Base-by-base conservation (phyloP, 192 early-diverging fungal species). In the Geranomyces michiganensis region DNA sequence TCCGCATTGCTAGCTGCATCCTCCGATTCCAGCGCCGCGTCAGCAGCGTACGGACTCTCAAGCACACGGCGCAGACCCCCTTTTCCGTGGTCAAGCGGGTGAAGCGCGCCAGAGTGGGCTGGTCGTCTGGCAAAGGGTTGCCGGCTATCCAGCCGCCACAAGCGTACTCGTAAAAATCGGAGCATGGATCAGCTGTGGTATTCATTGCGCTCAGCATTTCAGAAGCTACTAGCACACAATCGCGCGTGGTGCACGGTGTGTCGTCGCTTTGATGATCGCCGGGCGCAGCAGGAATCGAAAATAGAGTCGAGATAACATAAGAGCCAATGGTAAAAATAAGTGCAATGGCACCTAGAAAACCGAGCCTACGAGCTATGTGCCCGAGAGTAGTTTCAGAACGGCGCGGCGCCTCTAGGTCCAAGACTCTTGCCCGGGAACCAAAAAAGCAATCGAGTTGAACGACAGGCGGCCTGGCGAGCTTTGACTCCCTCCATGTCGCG, bases 121-220 rank as follows among this genome's bases (percentile, higher is more conserved):
- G 81, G 70, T 89, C 88, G 26, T 86, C 84, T 14, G 90, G 87
- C 56, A 92, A 89, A 4, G 79, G 56, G 31, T 86, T 62, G 14
- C 68, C 70, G 44, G 77, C 65, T 51, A 85, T 62, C 77, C 86
- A 90, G 32, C 84, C 85, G n/a, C 89, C 75, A 87, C 73, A 74
- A 44, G 76, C 80, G 64, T 79, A 91, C 56, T 84, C 77, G 68
- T 84, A 90, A 77, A 91, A 91, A 71, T 91, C 64, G 47, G 77
- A 65, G 48, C 90, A 91, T 9, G 90, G 89, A 75, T 91, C 85
- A 0, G 77, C 79, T 31, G 71, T 67, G 5, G 77, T 61, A 67
- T 90, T 85, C 47, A 91, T 77, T 22, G 82, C 81, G 8, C 58
- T 43, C 14, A 90, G 71, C 59, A 91, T 86, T 12, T 77, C 59